Evolutionary conservation across 768 basidiomycete species (phyloP), one percentile per base, ranked within the genome.

Genomic region (Exsudoporus frostii): DNA sequence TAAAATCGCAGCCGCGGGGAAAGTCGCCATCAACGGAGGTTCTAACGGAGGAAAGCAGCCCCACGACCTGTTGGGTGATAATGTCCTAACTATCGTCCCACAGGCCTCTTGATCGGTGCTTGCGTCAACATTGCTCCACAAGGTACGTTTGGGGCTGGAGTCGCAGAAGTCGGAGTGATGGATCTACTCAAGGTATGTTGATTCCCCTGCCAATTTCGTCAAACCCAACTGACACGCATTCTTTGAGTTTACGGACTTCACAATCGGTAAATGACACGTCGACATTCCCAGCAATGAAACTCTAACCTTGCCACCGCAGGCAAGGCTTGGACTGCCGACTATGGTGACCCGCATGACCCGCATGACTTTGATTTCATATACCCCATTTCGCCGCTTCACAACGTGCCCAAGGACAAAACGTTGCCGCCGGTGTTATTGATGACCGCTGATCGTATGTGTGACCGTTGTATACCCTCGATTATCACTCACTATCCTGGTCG

Each of bases 321-420:
- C 44, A 78, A 79, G 55, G 84, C 86, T 6, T 93, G 91, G 91
- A 82, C 78, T 2, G 79, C 83, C 24, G 91, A 92, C 68, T 92
- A 86, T 52, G 90, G 90, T 17, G 73, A 88, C 63, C 85, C 90
- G 3, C 82, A 88, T 60, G 75, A 84, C 53, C 76, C 90, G 4
- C 74, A 83, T 13, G 89, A 90, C 58, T 93, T 93, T 61, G 91
- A 93, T 72, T 92, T 88, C 72, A 89, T 92, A 58, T 76, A 82
- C 65, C 85, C 84, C 2, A 79, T 88, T 53, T 92, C 90, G 10
- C 90, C 91, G 0, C 61, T 93, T 27, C 90, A 93, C 67, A 92
- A 88, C 58, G 76, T 92, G n/a, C 78, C 84, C 38, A 73, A 72
- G 42, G 73, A 79, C 59, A 82, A 75, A 65, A 69, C 75, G 6